Conservation (phyloP, 176 grass and related monocot species). For the Hyparrhenia diplandra region DNA sequence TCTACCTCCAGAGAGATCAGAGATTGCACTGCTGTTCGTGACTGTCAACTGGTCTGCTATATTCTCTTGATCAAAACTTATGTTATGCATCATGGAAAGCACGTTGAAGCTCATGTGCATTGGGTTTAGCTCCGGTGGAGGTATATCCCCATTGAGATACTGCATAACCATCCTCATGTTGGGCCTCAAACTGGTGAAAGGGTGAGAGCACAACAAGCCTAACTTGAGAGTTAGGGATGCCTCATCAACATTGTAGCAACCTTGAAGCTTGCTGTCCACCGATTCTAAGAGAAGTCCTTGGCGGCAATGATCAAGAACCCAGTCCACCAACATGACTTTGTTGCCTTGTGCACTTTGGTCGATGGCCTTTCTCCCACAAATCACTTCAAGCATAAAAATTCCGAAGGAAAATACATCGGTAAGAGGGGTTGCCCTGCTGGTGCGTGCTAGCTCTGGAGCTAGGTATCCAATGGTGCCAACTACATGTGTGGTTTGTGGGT, state of each 20-base stretch:
- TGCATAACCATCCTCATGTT: constrained; percentile 23
- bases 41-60: background rate
- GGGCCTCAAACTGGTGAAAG: constrained; percentile 19
- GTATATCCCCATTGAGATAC: constrained; percentile 13
- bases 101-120: background rate
- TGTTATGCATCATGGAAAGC: background rate
- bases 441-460: constrained; percentile 35
- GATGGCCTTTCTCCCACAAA: constrained; percentile 6
- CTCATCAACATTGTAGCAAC: background rate
- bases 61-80: background rate
- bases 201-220: constrained; percentile 36
- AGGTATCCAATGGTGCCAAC: constrained; percentile 45
- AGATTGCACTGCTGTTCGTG: background rate
- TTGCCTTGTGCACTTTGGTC: background rate
- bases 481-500: background rate
- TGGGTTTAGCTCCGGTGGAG: background rate
- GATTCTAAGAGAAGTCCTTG: background rate
- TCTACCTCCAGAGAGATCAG: background rate
- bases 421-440: constrained; percentile 3
- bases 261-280: constrained; percentile 22
- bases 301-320: constrained; percentile 4
- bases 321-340: background rate
- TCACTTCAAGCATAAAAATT: constrained; percentile 29
- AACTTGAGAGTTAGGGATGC: constrained; percentile 35
- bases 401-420: background rate